Base-by-base conservation (phyloP, 2,329 filamentous ascomycete species). In the Fonsecaea monophora region DNA sequence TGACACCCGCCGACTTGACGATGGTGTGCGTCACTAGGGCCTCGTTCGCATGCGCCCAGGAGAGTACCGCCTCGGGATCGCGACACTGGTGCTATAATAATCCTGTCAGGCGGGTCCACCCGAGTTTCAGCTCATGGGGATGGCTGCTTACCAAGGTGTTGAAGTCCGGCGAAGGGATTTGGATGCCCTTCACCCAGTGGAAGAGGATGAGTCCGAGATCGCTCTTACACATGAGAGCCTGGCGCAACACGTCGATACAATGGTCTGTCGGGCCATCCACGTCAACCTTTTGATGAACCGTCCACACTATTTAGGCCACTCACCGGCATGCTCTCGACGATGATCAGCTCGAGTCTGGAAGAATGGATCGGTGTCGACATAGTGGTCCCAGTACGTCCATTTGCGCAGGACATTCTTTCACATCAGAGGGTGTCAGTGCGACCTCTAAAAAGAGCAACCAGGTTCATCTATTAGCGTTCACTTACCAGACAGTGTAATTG, bases 401-500 rank as follows among this genome's bases (percentile, higher is more conserved):
- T 50, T 45, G 21, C 58, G 58, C 10, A 61, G n/a, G 34, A 50
- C 58, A 18, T 61, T 61, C 58, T 61, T 56, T 32, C 35, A 10
- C 18, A 37, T 7, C 35, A 37, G 4, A 37, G 10, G 35, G 2
- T 37, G 35, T 37, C 35, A 37, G 35, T 1, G 7, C 35, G 35
- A 37, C 35, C 8, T 37, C 10, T 37, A 1, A 2, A 12, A 5
- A 12, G 10, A 37, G 35, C 1, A 7, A 5, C 35, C 35, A 2
- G 35, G 35, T 12, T 37, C 4, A 1, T 37, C 35, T 5, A 3
- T 37, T 5, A 4, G 4, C 35, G 10, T 35, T 21, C 40, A 61
- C 58, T 48, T 42, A 61, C 58, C 58, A 61, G 58, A 21, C 58
- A 61, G 30, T 61, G 58, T 32, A 61, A 25, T 40, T 61, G 25